Base-by-base conservation (phyloP, 768 basidiomycete species). In the Boletus rubropictus region DNA sequence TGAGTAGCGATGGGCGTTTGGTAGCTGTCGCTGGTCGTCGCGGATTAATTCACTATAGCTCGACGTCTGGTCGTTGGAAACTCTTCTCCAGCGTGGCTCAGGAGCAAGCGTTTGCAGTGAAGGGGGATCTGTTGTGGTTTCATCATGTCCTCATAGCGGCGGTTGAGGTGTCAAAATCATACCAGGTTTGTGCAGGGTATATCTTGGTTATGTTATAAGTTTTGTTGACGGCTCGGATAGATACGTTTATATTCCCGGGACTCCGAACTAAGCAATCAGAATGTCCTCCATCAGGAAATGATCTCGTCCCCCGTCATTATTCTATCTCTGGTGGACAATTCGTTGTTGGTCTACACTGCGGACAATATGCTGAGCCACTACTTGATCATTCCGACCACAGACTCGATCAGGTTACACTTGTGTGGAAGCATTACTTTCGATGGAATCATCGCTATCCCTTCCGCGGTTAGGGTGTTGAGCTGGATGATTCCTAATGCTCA, bases 401-500 rank as follows among this genome's bases (percentile, higher is more conserved):
- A 90, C 42, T 79, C 82, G 6, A 92, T 96, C 64, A 85, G 82
- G 63, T 71, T 98, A 33, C 86, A 92, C 55, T 66, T 89, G 4
- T 98, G 96, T 65, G 95, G 95, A 7, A 96, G 89, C 57, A 99
- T 98, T 60, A 86, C 84, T 15, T 98, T 99, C 61, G 78, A 78
- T 44, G 95, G 94, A 5, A 87, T 98, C 42, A 89, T 98, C 39
- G 78, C 82, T 11, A 78, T 80, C 7, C 93, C 96, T 6, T 79
- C 74, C 28, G 79, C 89, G 11, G 94, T 99, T 2, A 73, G 93
- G 50, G 87, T 87, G 55, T 69, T 98, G 61, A 96, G 94, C 65
- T 99, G 96, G 96, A 86, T 98, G 82, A 88, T 99, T 46, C 95
- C 96, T 0, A 73, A 76, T 48, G 81, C 86, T 9, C 95, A 98